These are phyloP conservation scores for Hemerocallis citrina DNA, from an alignment of 106 monocot species.

Conservation along the genomic window DNA sequence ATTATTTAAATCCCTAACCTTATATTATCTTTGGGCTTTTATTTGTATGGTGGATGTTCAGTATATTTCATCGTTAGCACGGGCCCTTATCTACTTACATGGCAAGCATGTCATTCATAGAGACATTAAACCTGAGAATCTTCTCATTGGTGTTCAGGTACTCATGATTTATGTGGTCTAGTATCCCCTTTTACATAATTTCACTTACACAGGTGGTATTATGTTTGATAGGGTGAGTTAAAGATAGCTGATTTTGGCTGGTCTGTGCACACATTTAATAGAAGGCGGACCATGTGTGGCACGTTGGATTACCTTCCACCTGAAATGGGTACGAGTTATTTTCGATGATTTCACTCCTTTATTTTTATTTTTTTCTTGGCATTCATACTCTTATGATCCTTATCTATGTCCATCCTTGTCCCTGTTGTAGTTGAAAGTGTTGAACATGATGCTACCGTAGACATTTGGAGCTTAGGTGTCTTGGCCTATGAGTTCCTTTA, in stretches of 20 bases:
- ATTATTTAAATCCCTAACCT: too few relatives aligned
- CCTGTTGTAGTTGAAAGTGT: slow-evolving; percentile 55
- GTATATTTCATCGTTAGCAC: slow-evolving; percentile 80
- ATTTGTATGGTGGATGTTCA: slow-evolving; percentile 14
- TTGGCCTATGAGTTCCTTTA: slow-evolving; percentile 89
- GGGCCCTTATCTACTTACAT: slow-evolving; percentile 74
- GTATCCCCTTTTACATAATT: background rate
- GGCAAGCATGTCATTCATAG: slow-evolving; percentile 92
- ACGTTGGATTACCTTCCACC: slow-evolving; percentile 88
- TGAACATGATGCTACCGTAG: slow-evolving; percentile 84
- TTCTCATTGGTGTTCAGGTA: slow-evolving; percentile 76
- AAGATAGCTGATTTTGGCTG: slow-evolving; percentile 98
- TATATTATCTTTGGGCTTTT: too few relatives aligned
- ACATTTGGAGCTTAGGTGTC: slow-evolving; percentile 89
- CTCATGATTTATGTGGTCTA: background rate
- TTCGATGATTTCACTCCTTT: slow-evolving; percentile 11
- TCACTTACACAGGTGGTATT: background rate
- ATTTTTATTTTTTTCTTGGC: background rate
- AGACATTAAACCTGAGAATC: slow-evolving; percentile 93
- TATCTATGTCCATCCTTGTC: background rate
- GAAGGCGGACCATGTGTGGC: slow-evolving; percentile 83
- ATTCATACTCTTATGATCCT: background rate
- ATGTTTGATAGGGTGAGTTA: slow-evolving; percentile 54
- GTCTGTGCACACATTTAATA: slow-evolving; percentile 88
- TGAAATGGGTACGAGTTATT: slow-evolving; percentile 98